Evolutionary conservation across 1,284 basidiomycete species (phyloP).

Genomic region (Anthracocystis setariae): DNA sequence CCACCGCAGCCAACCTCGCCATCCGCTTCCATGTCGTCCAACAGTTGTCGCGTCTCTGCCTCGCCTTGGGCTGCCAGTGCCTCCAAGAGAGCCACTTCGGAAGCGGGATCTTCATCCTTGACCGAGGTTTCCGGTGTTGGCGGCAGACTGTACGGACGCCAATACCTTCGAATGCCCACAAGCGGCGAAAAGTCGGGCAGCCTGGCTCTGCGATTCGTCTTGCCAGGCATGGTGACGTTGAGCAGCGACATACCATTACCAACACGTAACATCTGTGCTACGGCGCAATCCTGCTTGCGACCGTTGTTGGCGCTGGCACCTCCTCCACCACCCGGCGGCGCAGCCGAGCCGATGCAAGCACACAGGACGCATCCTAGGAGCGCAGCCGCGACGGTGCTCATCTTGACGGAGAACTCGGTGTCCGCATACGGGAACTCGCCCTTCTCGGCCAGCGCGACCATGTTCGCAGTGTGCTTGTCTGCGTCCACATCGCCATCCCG

Average conservation of each 20-base stretch:
- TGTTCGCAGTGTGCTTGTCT: constrained; percentile 41
- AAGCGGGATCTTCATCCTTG: constrained; percentile 21
- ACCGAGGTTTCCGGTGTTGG: constrained; percentile 39
- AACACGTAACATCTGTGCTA: constrained; percentile 66
- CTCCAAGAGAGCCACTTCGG: constrained; percentile 15
- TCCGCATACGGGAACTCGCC: constrained; percentile 65
- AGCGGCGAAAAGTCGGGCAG: constrained; percentile 61
- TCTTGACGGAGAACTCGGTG: constrained; percentile 60
- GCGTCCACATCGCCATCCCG: constrained; percentile 22
- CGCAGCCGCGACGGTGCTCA: constrained; percentile 57
- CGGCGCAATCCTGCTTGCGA: constrained; percentile 65
- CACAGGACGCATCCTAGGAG: constrained; percentile 61
- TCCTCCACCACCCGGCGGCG: constrained; percentile 55
- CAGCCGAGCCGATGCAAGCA: constrained; percentile 61
- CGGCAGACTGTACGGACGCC: constrained; percentile 48
- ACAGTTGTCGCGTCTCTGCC: constrained; percentile 17
- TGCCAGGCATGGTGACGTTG: constrained; percentile 57
- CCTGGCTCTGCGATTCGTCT: constrained; percentile 47
- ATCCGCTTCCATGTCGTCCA: constrained; percentile 13
- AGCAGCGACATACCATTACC: constrained; percentile 65
- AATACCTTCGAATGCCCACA: constrained; percentile 56
- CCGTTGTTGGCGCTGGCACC: constrained; percentile 59
- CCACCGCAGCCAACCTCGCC: constrained; percentile 37
- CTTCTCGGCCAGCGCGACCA: constrained; percentile 50
- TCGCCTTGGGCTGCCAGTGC: constrained; percentile 17